Conservation (phyloP, 441 rosid genomes). For the Populus hybrid region DNA sequence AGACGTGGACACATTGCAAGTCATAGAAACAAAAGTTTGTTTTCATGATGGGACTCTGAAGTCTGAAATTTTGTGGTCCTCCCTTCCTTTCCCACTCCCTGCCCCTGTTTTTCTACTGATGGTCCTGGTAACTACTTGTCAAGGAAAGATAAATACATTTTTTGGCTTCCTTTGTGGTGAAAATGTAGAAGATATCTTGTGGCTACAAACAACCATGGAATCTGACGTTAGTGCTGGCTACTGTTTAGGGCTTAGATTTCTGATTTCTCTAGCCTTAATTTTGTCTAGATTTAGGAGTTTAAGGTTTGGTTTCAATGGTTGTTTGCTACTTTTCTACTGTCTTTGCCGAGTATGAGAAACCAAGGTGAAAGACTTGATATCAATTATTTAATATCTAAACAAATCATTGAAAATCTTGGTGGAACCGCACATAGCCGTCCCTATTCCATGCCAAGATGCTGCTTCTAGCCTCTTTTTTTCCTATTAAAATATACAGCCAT, state of each 20-base stretch:
- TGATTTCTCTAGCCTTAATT: no score
- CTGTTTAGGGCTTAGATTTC: not conserved
- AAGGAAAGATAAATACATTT: not conserved
- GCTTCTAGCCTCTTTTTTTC: not conserved
- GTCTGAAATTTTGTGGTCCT: no score
- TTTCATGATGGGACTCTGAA: not conserved
- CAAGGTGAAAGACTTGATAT: not conserved
- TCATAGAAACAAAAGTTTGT: not conserved
- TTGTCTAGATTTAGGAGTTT: not conserved
- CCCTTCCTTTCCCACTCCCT: no score
- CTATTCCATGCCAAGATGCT: not conserved
- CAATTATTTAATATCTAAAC: no score
- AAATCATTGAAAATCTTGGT: not conserved
- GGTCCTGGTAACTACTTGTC: not conserved
- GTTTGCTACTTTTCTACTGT: not conserved
- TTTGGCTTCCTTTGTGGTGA: no score
- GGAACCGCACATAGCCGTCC: not conserved
- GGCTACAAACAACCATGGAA: not conserved
- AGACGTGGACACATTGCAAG: not conserved
- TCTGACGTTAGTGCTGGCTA: not conserved
- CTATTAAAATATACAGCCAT: no score
- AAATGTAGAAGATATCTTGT: not conserved
- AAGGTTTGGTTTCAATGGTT: not conserved
- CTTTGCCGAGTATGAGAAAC: not conserved
- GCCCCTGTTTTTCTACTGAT: not conserved